phyloP scores from a whole-genome alignment of 1,284 basidiomycete species.

The Ceratobasidium sp. region DNA sequence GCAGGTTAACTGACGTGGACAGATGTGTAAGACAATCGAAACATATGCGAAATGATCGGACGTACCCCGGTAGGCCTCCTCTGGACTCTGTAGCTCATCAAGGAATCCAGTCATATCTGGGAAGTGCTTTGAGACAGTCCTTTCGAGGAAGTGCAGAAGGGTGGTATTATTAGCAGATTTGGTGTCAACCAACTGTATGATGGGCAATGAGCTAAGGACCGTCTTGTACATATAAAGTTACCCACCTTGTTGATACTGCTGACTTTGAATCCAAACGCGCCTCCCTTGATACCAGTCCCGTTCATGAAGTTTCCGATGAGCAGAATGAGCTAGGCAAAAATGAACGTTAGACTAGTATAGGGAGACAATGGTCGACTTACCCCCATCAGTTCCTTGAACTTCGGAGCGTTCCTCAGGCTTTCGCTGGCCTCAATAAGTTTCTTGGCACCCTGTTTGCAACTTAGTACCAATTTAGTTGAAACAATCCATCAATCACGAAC shows the following conservation, averaged over 20 bases:
- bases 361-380: slow-evolving; percentile 61
- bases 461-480: slow-evolving; percentile 49
- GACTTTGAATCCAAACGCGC: slow-evolving; percentile 97
- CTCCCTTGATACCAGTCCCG: slow-evolving; percentile 95
- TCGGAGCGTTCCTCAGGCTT: slow-evolving; percentile 79
- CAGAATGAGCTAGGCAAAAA: slow-evolving; percentile 78
- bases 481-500: slow-evolving; percentile 58
- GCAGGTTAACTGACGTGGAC: slow-evolving; percentile 72
- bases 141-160: slow-evolving; percentile 93
- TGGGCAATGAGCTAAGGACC: slow-evolving; percentile 15
- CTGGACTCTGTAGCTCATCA: slow-evolving; percentile 89
- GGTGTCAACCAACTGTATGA: slow-evolving; percentile 89
- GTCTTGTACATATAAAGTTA: not conserved
- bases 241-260: slow-evolving; percentile 96
- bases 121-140: slow-evolving; percentile 90
- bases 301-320: slow-evolving; percentile 99
- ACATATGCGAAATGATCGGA: slow-evolving; percentile 51
- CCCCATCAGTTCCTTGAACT: slow-evolving; percentile 89
- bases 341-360: slow-evolving; percentile 34
- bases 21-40: not conserved
- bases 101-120: slow-evolving; percentile 89
- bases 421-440: slow-evolving; percentile 86
- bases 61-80: slow-evolving; percentile 92
- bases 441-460: slow-evolving; percentile 71
- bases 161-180: slow-evolving; percentile 96